phyloP scores from a whole-genome alignment of 768 basidiomycete species.

The Mycena galericulata region DNA sequence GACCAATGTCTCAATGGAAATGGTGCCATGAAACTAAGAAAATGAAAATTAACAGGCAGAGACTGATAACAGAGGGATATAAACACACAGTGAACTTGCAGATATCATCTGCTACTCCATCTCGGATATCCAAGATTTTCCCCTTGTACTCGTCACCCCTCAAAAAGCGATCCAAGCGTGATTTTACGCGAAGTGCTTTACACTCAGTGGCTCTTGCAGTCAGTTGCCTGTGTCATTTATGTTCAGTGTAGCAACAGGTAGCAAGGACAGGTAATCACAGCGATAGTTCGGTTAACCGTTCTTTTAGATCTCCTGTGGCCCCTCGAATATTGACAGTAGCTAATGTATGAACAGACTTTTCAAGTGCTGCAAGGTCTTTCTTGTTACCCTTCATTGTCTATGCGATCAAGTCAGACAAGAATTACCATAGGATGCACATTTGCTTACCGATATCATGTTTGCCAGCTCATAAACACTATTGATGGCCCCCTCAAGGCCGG shows the following conservation, averaged over 20 bases:
- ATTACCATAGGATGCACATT: neutral
- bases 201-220: neutral
- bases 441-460: neutral
- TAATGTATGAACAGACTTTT: neutral
- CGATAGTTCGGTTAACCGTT: neutral
- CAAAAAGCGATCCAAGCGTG: neutral
- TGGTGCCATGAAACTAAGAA: too few relatives aligned
- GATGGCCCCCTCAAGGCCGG: neutral
- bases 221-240: neutral
- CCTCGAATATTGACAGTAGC: neutral
- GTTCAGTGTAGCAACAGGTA: neutral
- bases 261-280: neutral
- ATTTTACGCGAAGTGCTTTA: neutral
- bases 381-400: constrained; percentile 5
- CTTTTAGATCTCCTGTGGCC: neutral
- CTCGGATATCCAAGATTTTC: neutral
- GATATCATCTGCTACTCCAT: neutral
- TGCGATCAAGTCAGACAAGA: neutral
- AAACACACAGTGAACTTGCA: constrained; percentile 1
- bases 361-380: neutral
- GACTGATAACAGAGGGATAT: neutral
- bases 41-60: too few relatives aligned
- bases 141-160: neutral
- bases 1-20: too few relatives aligned
- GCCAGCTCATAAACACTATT: neutral